These are phyloP conservation scores for Primulina eburnea DNA, from an alignment of 257 asterid genomes.

Conservation along the genomic window DNA sequence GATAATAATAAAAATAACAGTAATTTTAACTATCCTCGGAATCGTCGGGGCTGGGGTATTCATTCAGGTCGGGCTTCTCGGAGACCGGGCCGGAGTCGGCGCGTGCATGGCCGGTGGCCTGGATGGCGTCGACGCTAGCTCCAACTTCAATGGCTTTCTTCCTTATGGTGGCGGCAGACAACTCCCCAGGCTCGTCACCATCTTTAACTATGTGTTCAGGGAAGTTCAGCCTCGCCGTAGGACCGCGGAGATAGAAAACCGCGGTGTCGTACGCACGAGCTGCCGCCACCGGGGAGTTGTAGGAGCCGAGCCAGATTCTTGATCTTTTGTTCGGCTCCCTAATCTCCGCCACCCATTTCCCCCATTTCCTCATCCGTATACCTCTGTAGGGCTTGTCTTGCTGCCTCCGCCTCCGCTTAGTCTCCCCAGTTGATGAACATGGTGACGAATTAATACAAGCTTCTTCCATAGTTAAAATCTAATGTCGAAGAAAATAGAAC, in stretches of 20 bases:
- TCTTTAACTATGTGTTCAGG: slow-evolving; percentile 36
- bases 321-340: slow-evolving; percentile 49
- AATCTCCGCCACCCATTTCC: slow-evolving; percentile 47
- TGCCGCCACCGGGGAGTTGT: slow-evolving; percentile 54
- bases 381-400: slow-evolving; percentile 44
- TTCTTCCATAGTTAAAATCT: slow-evolving; percentile 27
- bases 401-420: slow-evolving; percentile 23
- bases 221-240: slow-evolving; percentile 50
- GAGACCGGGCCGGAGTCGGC: slow-evolving; percentile 17
- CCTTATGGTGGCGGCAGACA: slow-evolving; percentile 46
- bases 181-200: slow-evolving; percentile 21
- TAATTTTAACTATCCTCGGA: slow-evolving; percentile 45
- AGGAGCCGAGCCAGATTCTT: slow-evolving; percentile 52
- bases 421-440: slow-evolving; percentile 33
- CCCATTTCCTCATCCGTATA: slow-evolving; percentile 52
- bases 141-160: slow-evolving; percentile 50
- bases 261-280: slow-evolving; percentile 57
- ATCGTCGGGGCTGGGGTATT: slow-evolving; percentile 36
- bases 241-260: slow-evolving; percentile 51
- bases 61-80: slow-evolving; percentile 38
- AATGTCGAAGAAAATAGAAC: neutral
- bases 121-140: slow-evolving; percentile 45
- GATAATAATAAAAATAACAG: neutral
- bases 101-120: slow-evolving; percentile 20
- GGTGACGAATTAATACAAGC: slow-evolving; percentile 21